Evolutionary conservation across 164 flowering plant species (phyloP).

Genomic region (Pachysandra terminalis): DNA sequence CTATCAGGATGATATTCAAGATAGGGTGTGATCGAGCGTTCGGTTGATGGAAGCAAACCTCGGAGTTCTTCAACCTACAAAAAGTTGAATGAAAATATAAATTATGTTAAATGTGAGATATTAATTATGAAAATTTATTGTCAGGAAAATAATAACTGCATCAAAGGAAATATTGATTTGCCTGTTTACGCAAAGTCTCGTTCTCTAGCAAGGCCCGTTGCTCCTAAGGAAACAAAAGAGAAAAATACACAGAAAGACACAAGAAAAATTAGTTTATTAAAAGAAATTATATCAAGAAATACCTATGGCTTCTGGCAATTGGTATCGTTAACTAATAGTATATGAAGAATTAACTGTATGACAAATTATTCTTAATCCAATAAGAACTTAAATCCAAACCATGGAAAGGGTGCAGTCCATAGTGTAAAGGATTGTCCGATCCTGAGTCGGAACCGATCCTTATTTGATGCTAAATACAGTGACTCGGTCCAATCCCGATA

Average conservation of each 20-base stretch:
- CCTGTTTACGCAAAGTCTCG: conserved; percentile 74
- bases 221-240: conserved; percentile 39
- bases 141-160: not conserved
- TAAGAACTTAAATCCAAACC: not conserved
- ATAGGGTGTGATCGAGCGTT: conserved; percentile 27
- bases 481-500: too few species aligned
- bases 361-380: too few species aligned
- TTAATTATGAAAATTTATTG: not conserved
- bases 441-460: too few species aligned
- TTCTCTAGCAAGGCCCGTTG: conserved; percentile 62
- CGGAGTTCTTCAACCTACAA: conserved; percentile 68
- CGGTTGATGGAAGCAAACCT: conserved; percentile 32
- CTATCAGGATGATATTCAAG: conserved; percentile 40
- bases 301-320: too few species aligned
- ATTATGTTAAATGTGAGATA: conserved; percentile 3
- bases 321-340: too few species aligned
- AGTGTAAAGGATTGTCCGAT: too few species aligned
- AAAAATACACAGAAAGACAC: not conserved
- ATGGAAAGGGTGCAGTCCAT: too few species aligned
- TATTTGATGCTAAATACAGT: too few species aligned
- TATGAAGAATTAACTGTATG: too few species aligned
- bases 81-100: not conserved
- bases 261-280: not conserved
- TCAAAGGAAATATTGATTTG: conserved; percentile 3
- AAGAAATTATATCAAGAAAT: not conserved